Percentiles rank a stretch among this genome's conserved stretches.
phyloP scores from a whole-genome alignment of 768 basidiomycete species.

The Pleurotus salmoneostramineus region DNA sequence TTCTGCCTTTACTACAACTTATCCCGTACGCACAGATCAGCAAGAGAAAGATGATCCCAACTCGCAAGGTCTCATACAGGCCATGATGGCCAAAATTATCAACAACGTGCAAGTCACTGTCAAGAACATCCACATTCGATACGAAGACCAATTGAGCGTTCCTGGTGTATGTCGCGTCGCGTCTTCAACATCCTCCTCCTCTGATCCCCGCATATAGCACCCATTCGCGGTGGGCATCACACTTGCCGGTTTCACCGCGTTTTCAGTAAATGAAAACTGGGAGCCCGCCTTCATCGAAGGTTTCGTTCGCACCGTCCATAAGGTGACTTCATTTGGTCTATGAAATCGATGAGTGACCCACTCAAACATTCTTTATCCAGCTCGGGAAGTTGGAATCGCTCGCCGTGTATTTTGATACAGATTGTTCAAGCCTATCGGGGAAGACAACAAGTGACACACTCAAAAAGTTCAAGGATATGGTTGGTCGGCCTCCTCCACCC shows the following conservation, averaged over 20 bases:
- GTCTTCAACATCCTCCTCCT: not conserved
- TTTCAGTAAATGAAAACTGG: conserved; percentile 89
- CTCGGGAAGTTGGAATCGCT: conserved; percentile 84
- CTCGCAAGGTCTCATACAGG: conserved; percentile 81
- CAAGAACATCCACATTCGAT: conserved; percentile 93
- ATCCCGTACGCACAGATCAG: not conserved
- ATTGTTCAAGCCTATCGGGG: conserved; percentile 75
- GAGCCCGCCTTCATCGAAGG: conserved; percentile 90
- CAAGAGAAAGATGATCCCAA: conserved; percentile 51
- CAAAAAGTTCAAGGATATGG: conserved; percentile 72
- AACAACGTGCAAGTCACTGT: conserved; percentile 96
- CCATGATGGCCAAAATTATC: conserved; percentile 83
- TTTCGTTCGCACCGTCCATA: conserved; percentile 82
- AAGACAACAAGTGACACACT: conserved; percentile 61
- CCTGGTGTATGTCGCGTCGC: conserved; percentile 64
- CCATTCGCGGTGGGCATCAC: conserved; percentile 93
- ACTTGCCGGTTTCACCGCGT: conserved; percentile 80
- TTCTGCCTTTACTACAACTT: conserved; percentile 5
- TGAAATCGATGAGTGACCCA: not conserved
- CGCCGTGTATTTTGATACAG: conserved; percentile 94
- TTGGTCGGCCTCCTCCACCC: conserved; percentile 20
- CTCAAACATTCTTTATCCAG: conserved; percentile 30
- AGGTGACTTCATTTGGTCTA: conserved; percentile 40
- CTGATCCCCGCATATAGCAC: conserved; percentile 49
- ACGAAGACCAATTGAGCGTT: conserved; percentile 92